A percentile compares a stretch with the other conserved stretches of the same genome.
Conservation (phyloP, 2,329 filamentous ascomycete species). For the Aspergillus transmontanensis region DNA sequence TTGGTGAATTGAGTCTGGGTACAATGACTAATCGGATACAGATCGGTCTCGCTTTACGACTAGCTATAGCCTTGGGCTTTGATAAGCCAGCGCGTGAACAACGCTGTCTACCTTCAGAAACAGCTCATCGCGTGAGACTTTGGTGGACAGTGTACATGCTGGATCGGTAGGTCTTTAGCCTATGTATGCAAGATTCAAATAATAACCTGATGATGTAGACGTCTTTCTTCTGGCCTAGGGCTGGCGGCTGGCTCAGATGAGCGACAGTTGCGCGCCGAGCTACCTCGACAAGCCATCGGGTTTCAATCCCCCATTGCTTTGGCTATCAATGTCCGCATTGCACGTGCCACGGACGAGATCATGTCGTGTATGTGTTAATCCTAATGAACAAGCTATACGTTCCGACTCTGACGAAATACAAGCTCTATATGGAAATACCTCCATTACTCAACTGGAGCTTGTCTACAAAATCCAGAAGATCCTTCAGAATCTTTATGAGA, state of each 20-base stretch:
- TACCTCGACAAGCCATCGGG: conserved; percentile 18
- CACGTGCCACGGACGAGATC: conserved; percentile 25
- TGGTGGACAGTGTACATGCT: conserved; percentile 31
- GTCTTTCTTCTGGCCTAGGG: conserved; percentile 22
- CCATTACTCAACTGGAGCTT: conserved; percentile 22
- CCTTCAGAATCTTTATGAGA: conserved; percentile 21
- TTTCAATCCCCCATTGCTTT: conserved; percentile 23
- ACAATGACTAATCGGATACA: background rate
- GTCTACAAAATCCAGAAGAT: conserved; percentile 20
- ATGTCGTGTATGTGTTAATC: conserved; percentile 19
- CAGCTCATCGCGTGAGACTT: conserved; percentile 23
- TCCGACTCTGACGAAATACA: background rate
- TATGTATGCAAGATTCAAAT: background rate
- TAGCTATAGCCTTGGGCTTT: conserved; percentile 24
- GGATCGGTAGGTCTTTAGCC: conserved; percentile 16
- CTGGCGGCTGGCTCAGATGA: conserved; percentile 24
- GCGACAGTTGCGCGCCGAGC: conserved; percentile 18
- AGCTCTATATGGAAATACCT: conserved; percentile 24
- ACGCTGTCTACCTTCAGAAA: conserved; percentile 22
- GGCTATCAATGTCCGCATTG: conserved; percentile 23
- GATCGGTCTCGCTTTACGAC: conserved; percentile 23
- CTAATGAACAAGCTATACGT: background rate
- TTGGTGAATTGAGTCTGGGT: background rate
- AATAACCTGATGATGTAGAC: conserved; percentile 1
- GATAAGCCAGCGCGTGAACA: conserved; percentile 16